phyloP scores from a whole-genome alignment of 495 filamentous ascomycete species.

The Terfezia claveryi region DNA sequence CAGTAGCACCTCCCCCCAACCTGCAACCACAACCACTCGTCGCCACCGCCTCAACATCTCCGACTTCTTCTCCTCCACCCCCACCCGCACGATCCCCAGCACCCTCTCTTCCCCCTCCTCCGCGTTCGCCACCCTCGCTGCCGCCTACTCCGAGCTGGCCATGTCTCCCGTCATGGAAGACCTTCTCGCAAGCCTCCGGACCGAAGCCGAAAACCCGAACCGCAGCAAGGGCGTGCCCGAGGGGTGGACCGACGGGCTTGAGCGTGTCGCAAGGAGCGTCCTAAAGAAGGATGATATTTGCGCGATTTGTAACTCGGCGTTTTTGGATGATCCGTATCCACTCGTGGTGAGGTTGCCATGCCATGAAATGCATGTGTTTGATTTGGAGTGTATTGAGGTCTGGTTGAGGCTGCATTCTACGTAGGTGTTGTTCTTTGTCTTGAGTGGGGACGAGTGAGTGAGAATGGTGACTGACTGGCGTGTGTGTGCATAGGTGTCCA shows the following conservation, averaged over 20 bases:
- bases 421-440: background rate
- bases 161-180: background rate
- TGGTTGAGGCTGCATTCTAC: background rate
- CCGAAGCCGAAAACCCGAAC: background rate
- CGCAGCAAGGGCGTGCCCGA: background rate
- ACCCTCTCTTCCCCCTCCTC: background rate
- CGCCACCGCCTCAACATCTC: background rate
- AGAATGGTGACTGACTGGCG: background rate
- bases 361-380: background rate
- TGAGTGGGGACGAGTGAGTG: too few relatives aligned
- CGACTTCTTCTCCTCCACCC: background rate
- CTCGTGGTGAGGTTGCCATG: background rate
- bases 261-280: background rate
- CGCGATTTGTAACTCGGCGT: background rate
- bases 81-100: background rate
- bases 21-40: background rate
- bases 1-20: background rate
- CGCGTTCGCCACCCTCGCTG: background rate
- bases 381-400: background rate
- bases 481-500: background rate
- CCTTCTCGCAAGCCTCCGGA: background rate
- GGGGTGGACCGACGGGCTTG: background rate
- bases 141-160: background rate
- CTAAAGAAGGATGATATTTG: background rate
- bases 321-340: background rate